These are phyloP conservation scores for Artemisia annua DNA, from an alignment of 129 eudicot genomes.

Conservation along the genomic window DNA sequence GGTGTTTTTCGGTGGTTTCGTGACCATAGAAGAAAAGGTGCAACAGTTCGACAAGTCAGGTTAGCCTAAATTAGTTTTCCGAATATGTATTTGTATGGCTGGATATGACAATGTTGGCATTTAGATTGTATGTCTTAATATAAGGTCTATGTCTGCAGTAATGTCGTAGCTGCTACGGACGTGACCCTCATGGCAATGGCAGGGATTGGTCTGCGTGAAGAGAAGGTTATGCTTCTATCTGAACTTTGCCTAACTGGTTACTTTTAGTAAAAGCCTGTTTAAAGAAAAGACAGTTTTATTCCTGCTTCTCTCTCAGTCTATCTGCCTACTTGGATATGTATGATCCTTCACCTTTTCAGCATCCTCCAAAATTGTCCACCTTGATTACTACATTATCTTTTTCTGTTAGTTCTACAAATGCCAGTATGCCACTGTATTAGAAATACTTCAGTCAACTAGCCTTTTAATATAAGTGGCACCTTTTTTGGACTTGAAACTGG, in stretches of 20 bases:
- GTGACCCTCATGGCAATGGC: slow-evolving; percentile 91
- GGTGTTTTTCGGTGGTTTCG: slow-evolving; percentile 90
- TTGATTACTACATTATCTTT: too few species aligned
- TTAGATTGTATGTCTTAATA: slow-evolving; percentile 24
- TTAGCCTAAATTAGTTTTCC: slow-evolving; percentile 25
- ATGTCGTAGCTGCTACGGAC: slow-evolving; percentile 99
- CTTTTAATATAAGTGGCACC: too few species aligned
- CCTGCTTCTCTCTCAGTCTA: too few species aligned
- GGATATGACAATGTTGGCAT: slow-evolving; percentile 19
- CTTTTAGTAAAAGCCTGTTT: neutral
- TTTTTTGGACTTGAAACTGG: too few species aligned
- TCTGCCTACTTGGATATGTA: too few species aligned
- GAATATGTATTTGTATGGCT: slow-evolving; percentile 6
- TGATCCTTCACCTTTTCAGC: too few species aligned
- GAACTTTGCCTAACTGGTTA: neutral
- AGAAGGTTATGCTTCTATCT: slow-evolving; percentile 51
- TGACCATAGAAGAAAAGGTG: slow-evolving; percentile 80
- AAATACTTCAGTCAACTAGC: too few species aligned
- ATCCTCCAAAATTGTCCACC: too few species aligned
- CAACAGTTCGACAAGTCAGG: slow-evolving; percentile 99
- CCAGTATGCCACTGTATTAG: too few species aligned
- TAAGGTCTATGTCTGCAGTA: slow-evolving; percentile 61
- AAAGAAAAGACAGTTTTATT: neutral
- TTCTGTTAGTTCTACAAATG: too few species aligned
- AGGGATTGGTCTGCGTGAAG: slow-evolving; percentile 85